Conservation (phyloP, 331 rosid species). For the Malus hybrid region DNA sequence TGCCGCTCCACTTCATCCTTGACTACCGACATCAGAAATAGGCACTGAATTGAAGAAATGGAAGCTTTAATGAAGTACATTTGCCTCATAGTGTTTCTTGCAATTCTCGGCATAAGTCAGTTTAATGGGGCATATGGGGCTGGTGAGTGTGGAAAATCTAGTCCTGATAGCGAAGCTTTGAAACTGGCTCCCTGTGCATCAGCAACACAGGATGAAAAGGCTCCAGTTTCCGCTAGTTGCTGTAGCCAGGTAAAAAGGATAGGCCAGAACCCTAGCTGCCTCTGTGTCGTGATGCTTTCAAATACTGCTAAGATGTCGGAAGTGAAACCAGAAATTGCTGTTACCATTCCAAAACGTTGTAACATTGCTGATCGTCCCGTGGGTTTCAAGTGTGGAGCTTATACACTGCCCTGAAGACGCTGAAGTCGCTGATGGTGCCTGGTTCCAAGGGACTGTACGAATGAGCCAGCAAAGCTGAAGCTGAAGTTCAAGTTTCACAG, state of each 20-base stretch:
- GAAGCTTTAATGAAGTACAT: conserved; percentile 14
- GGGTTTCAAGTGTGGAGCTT: conserved; percentile 47
- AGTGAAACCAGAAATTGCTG: conserved; percentile 30
- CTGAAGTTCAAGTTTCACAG: conserved; percentile 69
- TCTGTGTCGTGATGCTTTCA: conserved; percentile 44
- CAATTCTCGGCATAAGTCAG: conserved; percentile 6
- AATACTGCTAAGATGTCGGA: conserved; percentile 35
- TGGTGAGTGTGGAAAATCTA: conserved; percentile 42
- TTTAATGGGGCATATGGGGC: conserved; percentile 20
- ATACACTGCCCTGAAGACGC: conserved; percentile 34
- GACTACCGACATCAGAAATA: too few species aligned
- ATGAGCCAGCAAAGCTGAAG: conserved; percentile 65
- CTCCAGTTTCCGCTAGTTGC: conserved; percentile 37
- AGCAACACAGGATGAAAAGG: conserved; percentile 31
- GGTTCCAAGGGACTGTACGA: conserved; percentile 47
- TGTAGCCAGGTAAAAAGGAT: conserved; percentile 43
- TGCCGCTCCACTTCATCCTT: too few species aligned
- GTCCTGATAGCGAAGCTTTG: conserved; percentile 44
- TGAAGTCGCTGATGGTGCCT: neutral
- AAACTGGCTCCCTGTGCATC: conserved; percentile 39
- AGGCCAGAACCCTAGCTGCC: conserved; percentile 37
- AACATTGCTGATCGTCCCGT: conserved; percentile 35
- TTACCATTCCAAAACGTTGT: conserved; percentile 53
- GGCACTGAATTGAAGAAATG: conserved; percentile 1
- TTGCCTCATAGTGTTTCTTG: conserved; percentile 12